Evolutionary conservation across 129 eudicot genomes (phyloP).

Genomic region (Glebionis coronaria): DNA sequence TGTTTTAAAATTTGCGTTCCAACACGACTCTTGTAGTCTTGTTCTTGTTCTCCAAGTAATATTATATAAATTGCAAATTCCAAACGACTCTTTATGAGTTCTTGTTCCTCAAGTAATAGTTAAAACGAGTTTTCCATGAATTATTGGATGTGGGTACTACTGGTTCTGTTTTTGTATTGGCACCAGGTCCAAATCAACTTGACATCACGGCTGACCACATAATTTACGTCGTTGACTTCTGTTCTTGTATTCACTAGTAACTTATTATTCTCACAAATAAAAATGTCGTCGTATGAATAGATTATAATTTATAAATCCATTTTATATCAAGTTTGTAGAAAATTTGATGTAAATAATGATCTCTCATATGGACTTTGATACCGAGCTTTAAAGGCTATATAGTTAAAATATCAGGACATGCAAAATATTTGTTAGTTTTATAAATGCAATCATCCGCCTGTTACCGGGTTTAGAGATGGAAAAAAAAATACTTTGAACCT

Average conservation of each 20-base stretch:
- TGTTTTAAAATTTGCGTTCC: background rate
- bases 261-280: no score
- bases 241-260: background rate
- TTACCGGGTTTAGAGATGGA: no score
- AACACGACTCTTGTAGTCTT: conserved; percentile 16
- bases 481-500: no score
- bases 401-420: no score
- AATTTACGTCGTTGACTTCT: background rate
- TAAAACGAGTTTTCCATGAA: background rate
- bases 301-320: no score
- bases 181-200: conserved; percentile 4
- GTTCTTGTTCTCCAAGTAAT: conserved; percentile 7
- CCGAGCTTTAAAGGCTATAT: no score
- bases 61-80: background rate
- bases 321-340: no score
- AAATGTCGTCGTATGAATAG: no score
- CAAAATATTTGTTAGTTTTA: no score
- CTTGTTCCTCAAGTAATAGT: conserved; percentile 3
- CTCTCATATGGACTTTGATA: no score
- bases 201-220: conserved; percentile 13
- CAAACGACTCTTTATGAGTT: conserved; percentile 4
- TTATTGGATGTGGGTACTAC: background rate
- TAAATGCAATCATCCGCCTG: no score
- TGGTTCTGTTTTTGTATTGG: background rate
- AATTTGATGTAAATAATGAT: no score